A percentile compares a stretch with the other conserved stretches of the same genome.
These are phyloP conservation scores for Fraxinus baroniana DNA, from an alignment of 305 asterid genomes.

Conservation along the genomic window DNA sequence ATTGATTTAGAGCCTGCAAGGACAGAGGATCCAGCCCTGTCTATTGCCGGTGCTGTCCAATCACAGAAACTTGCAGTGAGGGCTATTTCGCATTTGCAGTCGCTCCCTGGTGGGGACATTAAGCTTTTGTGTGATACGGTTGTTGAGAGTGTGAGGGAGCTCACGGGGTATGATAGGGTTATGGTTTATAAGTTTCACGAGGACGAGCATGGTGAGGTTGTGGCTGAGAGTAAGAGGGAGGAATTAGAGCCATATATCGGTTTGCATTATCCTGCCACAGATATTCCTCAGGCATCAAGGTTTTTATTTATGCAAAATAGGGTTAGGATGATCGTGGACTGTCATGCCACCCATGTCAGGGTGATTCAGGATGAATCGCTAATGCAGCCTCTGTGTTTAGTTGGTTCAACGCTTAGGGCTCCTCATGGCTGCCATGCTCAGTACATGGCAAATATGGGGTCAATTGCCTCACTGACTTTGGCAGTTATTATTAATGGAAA, in stretches of 20 bases:
- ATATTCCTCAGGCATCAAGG: slow-evolving; percentile 94
- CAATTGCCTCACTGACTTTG: slow-evolving; percentile 73
- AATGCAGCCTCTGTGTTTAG: slow-evolving; percentile 79
- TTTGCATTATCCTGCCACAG: slow-evolving; percentile 86
- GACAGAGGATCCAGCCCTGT: slow-evolving; percentile 81
- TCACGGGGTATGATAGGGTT: slow-evolving; percentile 86
- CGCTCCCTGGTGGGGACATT: slow-evolving; percentile 87
- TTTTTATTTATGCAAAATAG: slow-evolving; percentile 87
- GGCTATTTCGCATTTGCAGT: slow-evolving; percentile 84
- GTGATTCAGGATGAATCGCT: slow-evolving; percentile 73
- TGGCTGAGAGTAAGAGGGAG: slow-evolving; percentile 76
- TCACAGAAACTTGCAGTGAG: slow-evolving; percentile 88
- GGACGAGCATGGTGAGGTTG: slow-evolving; percentile 94
- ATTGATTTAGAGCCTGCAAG: slow-evolving; percentile 92
- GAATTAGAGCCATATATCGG: slow-evolving; percentile 89
- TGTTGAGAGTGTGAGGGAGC: slow-evolving; percentile 82
- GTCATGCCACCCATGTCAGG: slow-evolving; percentile 57
- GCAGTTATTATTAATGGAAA: slow-evolving; percentile 75
- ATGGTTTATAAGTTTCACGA: slow-evolving; percentile 95
- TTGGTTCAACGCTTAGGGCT: slow-evolving; percentile 86
- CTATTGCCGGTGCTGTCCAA: slow-evolving; percentile 92
- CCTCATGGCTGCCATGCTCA: slow-evolving; percentile 94
- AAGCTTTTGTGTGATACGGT: slow-evolving; percentile 79
- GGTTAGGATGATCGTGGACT: slow-evolving; percentile 89
- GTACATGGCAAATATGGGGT: slow-evolving; percentile 95